Conservation (phyloP, 108 stramenopile genomes). For the Skeletonema menzelii region DNA sequence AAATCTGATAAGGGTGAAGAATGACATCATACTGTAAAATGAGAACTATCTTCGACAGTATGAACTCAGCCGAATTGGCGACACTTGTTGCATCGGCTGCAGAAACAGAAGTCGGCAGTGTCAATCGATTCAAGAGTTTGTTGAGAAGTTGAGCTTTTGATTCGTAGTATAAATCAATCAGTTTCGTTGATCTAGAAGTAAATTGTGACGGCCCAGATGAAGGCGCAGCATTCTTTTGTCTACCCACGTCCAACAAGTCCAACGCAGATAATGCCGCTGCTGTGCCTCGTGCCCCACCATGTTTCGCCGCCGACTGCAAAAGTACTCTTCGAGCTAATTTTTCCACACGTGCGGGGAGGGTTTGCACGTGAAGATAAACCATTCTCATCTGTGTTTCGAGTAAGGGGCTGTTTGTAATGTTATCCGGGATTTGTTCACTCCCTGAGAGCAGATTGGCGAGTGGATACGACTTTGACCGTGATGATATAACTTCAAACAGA, state of each 20-base stretch:
- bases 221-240: background rate
- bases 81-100: conserved; percentile 33
- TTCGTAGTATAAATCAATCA: conserved; percentile 85
- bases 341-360: conserved; percentile 65
- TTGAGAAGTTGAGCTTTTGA: conserved; percentile 74
- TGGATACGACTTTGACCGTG: conserved; percentile 63
- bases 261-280: conserved; percentile 76
- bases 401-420: conserved; percentile 26
- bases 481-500: conserved; percentile 67
- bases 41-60: conserved; percentile 77
- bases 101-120: conserved; percentile 18
- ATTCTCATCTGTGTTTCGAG: conserved; percentile 75
- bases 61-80: conserved; percentile 59
- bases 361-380: conserved; percentile 84
- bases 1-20: conserved; percentile 84
- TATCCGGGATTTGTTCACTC: background rate
- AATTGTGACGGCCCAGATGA: background rate
- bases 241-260: conserved; percentile 54
- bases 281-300: conserved; percentile 20
- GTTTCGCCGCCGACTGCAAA: conserved; percentile 41
- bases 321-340: conserved; percentile 55
- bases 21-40: conserved; percentile 87
- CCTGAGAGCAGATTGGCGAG: conserved; percentile 57
- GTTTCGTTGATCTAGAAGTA: conserved; percentile 22
- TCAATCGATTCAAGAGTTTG: conserved; percentile 59